Evolutionary conservation across 2,329 filamentous ascomycete species (phyloP).

Genomic region (Talaromyces atroroseus): DNA sequence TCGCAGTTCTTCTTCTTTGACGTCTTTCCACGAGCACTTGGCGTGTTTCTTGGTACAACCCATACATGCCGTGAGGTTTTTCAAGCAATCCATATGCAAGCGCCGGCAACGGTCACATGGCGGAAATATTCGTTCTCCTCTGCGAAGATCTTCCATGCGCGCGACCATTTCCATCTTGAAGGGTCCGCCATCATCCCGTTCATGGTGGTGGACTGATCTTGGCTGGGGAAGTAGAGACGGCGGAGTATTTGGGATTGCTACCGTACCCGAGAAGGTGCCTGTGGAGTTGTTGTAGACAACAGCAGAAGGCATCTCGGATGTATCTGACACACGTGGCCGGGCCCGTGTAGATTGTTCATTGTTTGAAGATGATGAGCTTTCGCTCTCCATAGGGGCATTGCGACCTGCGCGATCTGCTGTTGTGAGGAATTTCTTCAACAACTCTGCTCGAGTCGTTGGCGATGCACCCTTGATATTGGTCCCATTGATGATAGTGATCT

Average conservation of each 20-base stretch:
- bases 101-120: conserved; percentile 79
- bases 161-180: conserved; percentile 64
- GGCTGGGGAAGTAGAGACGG: conserved; percentile 47
- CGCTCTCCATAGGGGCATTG: conserved; percentile 27
- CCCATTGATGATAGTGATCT: conserved; percentile 45
- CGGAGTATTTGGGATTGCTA: conserved; percentile 52
- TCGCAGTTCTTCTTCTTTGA: conserved; percentile 64
- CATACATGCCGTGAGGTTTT: conserved; percentile 79
- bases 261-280: conserved; percentile 40
- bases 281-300: conserved; percentile 26
- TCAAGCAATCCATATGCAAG: conserved; percentile 73
- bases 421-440: conserved; percentile 59
- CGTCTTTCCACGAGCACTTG: conserved; percentile 77
- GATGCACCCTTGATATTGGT: conserved; percentile 50
- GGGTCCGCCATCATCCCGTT: conserved; percentile 54
- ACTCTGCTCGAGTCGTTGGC: conserved; percentile 52
- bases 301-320: conserved; percentile 24
- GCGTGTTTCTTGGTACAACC: conserved; percentile 88
- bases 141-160: conserved; percentile 67
- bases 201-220: conserved; percentile 40
- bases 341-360: conserved; percentile 25
- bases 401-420: conserved; percentile 50
- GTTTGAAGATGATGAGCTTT: conserved; percentile 15
- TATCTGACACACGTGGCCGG: conserved; percentile 29
- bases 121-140: conserved; percentile 70